phyloP scores from a whole-genome alignment of 257 asterid species.

The Paulownia fortunei region DNA sequence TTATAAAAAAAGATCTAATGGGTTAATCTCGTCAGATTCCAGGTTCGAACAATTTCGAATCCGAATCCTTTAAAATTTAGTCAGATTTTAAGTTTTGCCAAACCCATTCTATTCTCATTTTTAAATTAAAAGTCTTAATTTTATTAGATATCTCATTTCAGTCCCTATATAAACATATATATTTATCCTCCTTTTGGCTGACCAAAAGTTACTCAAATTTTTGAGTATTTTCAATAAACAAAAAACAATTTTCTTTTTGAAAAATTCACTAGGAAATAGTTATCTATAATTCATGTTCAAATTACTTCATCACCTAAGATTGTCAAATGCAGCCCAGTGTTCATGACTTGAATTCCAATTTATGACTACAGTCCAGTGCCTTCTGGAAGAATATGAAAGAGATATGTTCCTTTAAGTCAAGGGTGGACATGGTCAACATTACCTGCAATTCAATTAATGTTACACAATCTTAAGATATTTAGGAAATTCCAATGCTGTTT shows the following conservation, averaged over 20 bases:
- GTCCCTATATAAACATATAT: too few relatives aligned
- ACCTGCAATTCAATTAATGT: slow-evolving; percentile 19
- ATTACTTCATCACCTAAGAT: too few relatives aligned
- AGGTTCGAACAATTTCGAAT: too few relatives aligned
- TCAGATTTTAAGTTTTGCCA: too few relatives aligned
- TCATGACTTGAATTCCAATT: neutral
- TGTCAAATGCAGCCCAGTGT: neutral
- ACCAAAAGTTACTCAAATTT: too few relatives aligned
- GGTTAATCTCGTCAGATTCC: too few relatives aligned
- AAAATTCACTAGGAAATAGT: neutral
- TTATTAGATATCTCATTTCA: too few relatives aligned
- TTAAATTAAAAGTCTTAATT: too few relatives aligned
- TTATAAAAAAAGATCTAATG: too few relatives aligned
- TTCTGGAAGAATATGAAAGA: neutral
- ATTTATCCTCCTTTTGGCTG: too few relatives aligned
- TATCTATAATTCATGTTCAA: neutral
- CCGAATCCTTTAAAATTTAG: too few relatives aligned
- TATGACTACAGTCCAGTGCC: neutral
- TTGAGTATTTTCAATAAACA: neutral
- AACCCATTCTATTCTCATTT: too few relatives aligned
- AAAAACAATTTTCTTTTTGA: neutral
- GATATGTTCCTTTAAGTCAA: neutral
- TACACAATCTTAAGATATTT: neutral
- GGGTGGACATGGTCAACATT: neutral
- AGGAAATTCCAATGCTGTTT: neutral